These are phyloP conservation scores for Colletotrichum agaves DNA, from an alignment of 2,329 filamentous ascomycete species.

Conservation along the genomic window DNA sequence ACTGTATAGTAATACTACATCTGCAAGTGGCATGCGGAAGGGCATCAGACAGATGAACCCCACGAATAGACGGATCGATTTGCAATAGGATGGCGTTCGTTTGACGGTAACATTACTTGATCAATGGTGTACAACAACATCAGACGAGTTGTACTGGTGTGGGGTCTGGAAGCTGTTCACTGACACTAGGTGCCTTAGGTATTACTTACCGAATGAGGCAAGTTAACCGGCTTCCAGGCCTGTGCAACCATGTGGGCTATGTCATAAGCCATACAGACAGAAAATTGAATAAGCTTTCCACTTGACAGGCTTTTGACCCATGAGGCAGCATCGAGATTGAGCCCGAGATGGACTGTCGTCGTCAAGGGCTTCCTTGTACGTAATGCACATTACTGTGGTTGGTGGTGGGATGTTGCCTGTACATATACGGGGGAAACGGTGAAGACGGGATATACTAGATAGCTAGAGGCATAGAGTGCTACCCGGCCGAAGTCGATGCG, in stretches of 20 bases:
- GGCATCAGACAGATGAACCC: slow-evolving; percentile 32
- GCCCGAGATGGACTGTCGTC: not conserved
- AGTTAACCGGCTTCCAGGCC: not conserved
- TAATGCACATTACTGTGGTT: slow-evolving; percentile 17
- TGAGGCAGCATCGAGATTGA: not conserved
- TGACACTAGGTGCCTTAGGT: no score
- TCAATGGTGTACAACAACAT: no score
- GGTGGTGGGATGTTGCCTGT: slow-evolving; percentile 30
- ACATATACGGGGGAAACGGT: slow-evolving; percentile 1
- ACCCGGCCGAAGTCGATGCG: not conserved
- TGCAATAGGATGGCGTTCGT: slow-evolving; percentile 28
- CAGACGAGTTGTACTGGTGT: no score
- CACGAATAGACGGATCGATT: slow-evolving; percentile 35
- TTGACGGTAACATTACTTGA: no score
- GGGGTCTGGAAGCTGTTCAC: no score
- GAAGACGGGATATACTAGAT: not conserved
- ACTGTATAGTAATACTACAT: slow-evolving; percentile 39
- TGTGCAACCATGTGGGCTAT: no score
- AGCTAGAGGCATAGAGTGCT: not conserved
- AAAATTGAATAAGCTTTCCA: not conserved
- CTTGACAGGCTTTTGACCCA: not conserved
- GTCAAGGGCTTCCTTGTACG: slow-evolving; percentile 26
- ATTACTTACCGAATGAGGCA: not conserved
- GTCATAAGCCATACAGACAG: not conserved
- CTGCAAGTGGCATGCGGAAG: slow-evolving; percentile 35